These are phyloP conservation scores for Melocanna baccifera DNA, from an alignment of 176 grass and related monocot species.

Conservation along the genomic window DNA sequence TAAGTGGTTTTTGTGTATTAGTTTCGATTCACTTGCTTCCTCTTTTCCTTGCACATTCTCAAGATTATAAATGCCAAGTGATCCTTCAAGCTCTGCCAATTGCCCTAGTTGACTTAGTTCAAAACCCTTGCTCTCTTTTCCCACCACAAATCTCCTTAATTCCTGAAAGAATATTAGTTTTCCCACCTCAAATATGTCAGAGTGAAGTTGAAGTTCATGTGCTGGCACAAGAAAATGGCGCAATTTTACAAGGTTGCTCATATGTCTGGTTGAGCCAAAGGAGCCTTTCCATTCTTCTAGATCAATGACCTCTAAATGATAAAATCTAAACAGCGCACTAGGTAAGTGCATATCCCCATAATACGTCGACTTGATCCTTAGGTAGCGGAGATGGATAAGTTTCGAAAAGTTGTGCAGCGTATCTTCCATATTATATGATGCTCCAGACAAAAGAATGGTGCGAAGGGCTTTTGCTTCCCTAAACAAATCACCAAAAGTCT, in stretches of 20 bases:
- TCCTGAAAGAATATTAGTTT: not conserved
- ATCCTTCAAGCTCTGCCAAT: not conserved
- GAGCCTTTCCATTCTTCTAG: accelerated
- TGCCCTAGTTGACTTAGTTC: not conserved
- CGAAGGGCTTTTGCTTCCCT: not conserved
- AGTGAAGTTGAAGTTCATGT: not conserved
- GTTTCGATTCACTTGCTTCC: not conserved
- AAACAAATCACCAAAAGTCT: not conserved
- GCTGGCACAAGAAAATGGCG: not conserved
- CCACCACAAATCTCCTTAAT: not conserved
- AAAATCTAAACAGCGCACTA: no score
- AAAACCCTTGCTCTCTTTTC: not conserved
- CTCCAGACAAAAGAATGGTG: not conserved
- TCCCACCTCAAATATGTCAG: not conserved
- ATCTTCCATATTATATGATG: not conserved
- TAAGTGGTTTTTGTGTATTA: not conserved
- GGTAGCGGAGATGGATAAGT: slow-evolving; percentile 22
- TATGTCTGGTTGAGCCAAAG: not conserved
- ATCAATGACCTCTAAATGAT: not conserved
- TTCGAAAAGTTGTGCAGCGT: not conserved
- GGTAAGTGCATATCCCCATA: no score
- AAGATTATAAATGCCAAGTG: not conserved
- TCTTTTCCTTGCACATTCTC: not conserved
- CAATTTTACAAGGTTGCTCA: not conserved
- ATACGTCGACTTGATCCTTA: not conserved